These are phyloP conservation scores for Colletotrichum chlorophyti DNA, from an alignment of 2,329 filamentous ascomycete genomes.

Conservation along the genomic window DNA sequence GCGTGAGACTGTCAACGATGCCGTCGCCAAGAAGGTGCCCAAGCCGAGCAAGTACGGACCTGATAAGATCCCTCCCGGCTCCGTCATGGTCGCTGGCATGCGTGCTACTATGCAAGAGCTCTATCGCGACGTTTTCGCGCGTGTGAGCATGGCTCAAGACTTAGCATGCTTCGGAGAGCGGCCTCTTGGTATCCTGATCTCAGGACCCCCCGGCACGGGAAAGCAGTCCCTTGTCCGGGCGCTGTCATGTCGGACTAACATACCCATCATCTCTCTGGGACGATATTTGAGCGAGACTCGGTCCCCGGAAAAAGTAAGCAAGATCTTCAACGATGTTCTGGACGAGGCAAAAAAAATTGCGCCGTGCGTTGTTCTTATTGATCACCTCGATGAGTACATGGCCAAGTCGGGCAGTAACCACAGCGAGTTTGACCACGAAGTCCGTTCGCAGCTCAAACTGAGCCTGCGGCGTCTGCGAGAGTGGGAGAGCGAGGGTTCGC, in stretches of 20 bases:
- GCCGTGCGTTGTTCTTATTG: slow-evolving; percentile 89
- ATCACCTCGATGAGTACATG: slow-evolving; percentile 85
- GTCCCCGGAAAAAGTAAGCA: slow-evolving; percentile 44
- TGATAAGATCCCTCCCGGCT: slow-evolving; percentile 23
- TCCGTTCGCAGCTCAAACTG: slow-evolving; percentile 81
- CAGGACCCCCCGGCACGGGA: slow-evolving; percentile 81
- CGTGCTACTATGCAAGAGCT: slow-evolving; percentile 7
- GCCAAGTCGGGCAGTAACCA: slow-evolving; percentile 85
- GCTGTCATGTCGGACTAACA: slow-evolving; percentile 73
- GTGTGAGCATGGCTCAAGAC: slow-evolving; percentile 7
- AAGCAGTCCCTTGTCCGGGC: slow-evolving; percentile 81
- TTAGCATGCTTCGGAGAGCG: slow-evolving; percentile 15
- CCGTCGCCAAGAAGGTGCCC: slow-evolving; percentile 9
- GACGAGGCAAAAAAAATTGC: slow-evolving; percentile 87
- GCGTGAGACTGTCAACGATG: slow-evolving; percentile 22
- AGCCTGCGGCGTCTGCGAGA: slow-evolving; percentile 85
- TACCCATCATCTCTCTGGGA: slow-evolving; percentile 71
- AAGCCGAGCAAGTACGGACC: slow-evolving; percentile 27
- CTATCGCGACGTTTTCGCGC: slow-evolving; percentile 15
- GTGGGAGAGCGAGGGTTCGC: slow-evolving; percentile 72
- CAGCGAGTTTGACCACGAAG: slow-evolving; percentile 88
- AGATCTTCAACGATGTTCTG: slow-evolving; percentile 46
- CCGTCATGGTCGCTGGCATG: slow-evolving; percentile 25
- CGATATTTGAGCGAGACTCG: slow-evolving; percentile 42
- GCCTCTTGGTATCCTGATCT: slow-evolving; percentile 75